Evolutionary conservation across 2,329 filamentous ascomycete species (phyloP), one percentile per base, ranked within the genome.

Genomic region (Fusarium humuli): DNA sequence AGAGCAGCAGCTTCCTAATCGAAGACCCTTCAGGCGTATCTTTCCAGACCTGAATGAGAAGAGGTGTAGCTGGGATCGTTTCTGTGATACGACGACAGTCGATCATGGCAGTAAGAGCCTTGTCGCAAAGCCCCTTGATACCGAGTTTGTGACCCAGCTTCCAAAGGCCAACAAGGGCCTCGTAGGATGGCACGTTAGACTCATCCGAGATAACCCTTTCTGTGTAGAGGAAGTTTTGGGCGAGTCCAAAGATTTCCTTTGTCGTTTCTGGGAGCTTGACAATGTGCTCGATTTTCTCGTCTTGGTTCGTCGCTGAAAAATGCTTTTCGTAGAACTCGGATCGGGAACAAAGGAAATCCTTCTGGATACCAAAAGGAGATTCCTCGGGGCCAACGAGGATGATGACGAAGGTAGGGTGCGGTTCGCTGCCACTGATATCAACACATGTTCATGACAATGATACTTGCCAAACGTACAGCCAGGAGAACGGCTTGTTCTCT

Each of bases 1-100:
- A 84, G 5, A 90, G 79, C 16, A 91, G 82, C 40, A 90, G 83
- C 64, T 83, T 82, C 41, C 88, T 83, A 50, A 91, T 86, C 1
- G 86, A 83, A 5, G 87, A 90, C 11, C 87, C 87, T 68, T 88
- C 86, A 0, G 87, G 87, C 0, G 87, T 89, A 54, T 90, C 87
- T 50, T 86, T 83, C 88, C 88, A 90, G 9, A 88, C 88, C 71
- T 87, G 84, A 2, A 90, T 85, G 8, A 90, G 83, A 2, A 90
- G 81, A 3, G 86, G 85, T 0, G 87, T 87, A 6, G 86, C 84
- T 2, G 88, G 88, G 45, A 90, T 90, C 20, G 81, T 79, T 53
- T 83, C 80, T 1, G 87, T 89, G 29, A 83, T 71, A 14, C 83
- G 83, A 32, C 87, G 82, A 64, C 83, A 85, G 65, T 89, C 86